phyloP scores from a whole-genome alignment of 805 yeast species.

The Komagataella ulmi region DNA sequence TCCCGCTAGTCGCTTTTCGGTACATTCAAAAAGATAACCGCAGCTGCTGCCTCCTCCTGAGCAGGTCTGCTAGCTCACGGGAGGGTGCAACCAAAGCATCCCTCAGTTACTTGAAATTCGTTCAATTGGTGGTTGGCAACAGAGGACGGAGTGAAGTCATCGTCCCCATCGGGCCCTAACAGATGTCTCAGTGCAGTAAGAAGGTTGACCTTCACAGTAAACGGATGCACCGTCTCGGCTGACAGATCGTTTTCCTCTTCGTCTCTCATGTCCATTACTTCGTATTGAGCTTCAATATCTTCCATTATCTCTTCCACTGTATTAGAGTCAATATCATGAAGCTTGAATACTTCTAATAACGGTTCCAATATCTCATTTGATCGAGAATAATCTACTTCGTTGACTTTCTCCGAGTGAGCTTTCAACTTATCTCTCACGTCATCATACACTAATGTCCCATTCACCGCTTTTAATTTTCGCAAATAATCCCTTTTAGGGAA shows the following conservation, averaged over 20 bases:
- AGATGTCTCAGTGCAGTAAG: not conserved
- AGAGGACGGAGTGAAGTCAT: not conserved
- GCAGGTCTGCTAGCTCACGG: too few species aligned
- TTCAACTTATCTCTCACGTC: not conserved
- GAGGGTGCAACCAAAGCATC: too few species aligned
- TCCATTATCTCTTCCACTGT: not conserved
- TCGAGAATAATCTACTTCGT: not conserved
- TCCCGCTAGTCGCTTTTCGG: too few species aligned
- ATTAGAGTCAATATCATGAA: not conserved
- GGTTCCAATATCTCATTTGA: not conserved
- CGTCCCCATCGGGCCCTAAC: not conserved
- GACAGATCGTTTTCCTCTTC: not conserved
- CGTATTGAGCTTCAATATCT: not conserved
- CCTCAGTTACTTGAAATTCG: too few species aligned
- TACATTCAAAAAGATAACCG: too few species aligned
- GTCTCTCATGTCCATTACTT: not conserved
- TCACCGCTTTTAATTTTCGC: constrained; percentile 18
- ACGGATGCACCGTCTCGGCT: not conserved
- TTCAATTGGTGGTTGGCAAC: not conserved
- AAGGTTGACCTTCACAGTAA: not conserved
- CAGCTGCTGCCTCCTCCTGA: too few species aligned
- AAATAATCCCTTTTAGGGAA: constrained; percentile 12
- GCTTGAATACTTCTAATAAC: not conserved
- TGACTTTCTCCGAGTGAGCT: too few species aligned
- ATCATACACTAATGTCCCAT: constrained; percentile 17